Base-by-base conservation (phyloP, 1,139 yeast species). In the Taiozyma sp. region DNA sequence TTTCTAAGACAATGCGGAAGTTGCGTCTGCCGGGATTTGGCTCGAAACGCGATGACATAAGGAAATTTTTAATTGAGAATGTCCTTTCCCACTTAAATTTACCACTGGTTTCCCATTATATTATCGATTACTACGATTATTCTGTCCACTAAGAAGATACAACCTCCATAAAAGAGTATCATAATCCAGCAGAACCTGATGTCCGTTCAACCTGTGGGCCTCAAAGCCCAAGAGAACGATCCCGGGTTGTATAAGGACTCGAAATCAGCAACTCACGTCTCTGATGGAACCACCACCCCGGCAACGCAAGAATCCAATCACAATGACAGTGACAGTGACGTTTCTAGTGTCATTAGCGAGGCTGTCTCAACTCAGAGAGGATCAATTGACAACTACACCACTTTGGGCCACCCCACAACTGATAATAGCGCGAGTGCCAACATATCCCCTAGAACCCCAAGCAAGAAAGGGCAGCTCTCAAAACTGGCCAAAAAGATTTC, bases 401-500 rank as follows among this genome's bases (percentile, higher is more conserved):
- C 35, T n/a, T n/a, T 32, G 35, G 35, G n/a, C 35, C 26, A 3
- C 6, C n/a, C 34, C n/a, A 13, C 34, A 35, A 6, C 11, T 19
- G 9, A 16, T 11, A 35, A 16, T 6, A 35, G 5, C 19, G 7
- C 7, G 7, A 35, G 39, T 35, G 3, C 11, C 10, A 19, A 7
- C 22, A 10, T 5, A 35, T 35, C 39, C 39, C 39, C 39, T 35
- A 37, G 24, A 37, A 16, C 13, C 3, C 26, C 41, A 19, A 37
- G 19, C 14, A 37, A 19, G 24, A 37, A 14, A 21, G 41, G 41
- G 3, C 41, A 37, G 9, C 7, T 37, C 5, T 37, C 41, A 37
- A 42, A 39, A 8, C 49, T 51, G 32, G 39, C 53, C 3, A 46
- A 44, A 22, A 39, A 26, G 19, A 44, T 48, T 2, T 41, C 51